Percentiles rank a stretch among this genome's conserved stretches.
These are phyloP conservation scores for Chiua virens DNA, from an alignment of 768 basidiomycete genomes.

Conservation along the genomic window DNA sequence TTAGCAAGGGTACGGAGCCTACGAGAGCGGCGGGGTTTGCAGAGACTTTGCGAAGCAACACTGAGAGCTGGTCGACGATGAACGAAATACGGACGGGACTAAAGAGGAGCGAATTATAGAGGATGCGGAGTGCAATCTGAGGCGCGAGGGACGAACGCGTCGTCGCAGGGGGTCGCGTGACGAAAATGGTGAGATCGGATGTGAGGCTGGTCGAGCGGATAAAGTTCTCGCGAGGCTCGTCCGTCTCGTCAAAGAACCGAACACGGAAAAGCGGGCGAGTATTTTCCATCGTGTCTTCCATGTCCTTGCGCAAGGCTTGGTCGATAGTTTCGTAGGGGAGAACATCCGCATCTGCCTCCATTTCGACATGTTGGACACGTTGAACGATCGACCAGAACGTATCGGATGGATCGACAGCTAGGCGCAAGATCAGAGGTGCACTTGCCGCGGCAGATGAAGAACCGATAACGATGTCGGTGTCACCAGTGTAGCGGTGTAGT, in stretches of 20 bases:
- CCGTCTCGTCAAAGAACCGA: conserved; percentile 94
- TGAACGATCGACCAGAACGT: conserved; percentile 88
- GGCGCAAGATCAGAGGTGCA: conserved; percentile 80
- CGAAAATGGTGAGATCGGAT: conserved; percentile 91
- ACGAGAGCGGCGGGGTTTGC: conserved; percentile 66
- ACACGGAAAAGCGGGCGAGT: conserved; percentile 80
- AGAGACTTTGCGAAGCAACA: conserved; percentile 70
- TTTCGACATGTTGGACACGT: conserved; percentile 81
- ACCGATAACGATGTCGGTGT: conserved; percentile 90
- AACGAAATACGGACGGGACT: conserved; percentile 70
- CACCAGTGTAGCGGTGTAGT: conserved; percentile 92
- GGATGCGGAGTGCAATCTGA: conserved; percentile 72
- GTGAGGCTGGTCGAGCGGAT: conserved; percentile 79
- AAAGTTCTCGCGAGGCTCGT: conserved; percentile 68
- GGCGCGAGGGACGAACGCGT: conserved; percentile 72
- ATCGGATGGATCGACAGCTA: conserved; percentile 81
- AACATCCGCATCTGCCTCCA: conserved; percentile 77
- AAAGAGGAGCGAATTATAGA: conserved; percentile 96
- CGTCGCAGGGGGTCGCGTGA: conserved; percentile 69
- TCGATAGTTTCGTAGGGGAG: conserved; percentile 80
- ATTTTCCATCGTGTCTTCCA: conserved; percentile 54
- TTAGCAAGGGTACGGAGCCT: conserved; percentile 80
- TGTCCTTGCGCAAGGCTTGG: conserved; percentile 63
- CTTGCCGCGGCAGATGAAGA: conserved; percentile 76
- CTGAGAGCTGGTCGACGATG: conserved; percentile 84